These are phyloP conservation scores for Tulasnella sp. DNA, from an alignment of 768 basidiomycete species.

Conservation along the genomic window DNA sequence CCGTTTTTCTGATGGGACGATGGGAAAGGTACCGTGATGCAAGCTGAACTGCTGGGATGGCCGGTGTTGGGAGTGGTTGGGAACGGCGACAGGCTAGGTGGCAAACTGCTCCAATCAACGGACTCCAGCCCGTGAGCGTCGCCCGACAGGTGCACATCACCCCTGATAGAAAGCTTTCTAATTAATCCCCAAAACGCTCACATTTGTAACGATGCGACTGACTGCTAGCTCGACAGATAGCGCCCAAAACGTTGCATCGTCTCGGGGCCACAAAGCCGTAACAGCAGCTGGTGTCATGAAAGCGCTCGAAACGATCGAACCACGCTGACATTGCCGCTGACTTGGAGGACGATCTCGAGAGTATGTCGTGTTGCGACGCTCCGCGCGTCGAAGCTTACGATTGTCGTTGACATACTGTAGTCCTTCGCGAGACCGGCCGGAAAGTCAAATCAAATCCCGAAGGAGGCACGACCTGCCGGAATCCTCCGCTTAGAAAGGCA, in stretches of 20 bases:
- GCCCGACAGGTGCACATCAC: too few relatives aligned
- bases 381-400: neutral
- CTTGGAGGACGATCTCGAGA: conserved; percentile 65
- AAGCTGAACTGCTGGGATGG: too few relatives aligned
- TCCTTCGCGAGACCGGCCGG: neutral
- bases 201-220: neutral
- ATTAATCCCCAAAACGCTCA: too few relatives aligned
- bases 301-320: conserved; percentile 77
- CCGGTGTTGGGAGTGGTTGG: too few relatives aligned
- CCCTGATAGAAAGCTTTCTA: too few relatives aligned
- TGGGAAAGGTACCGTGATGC: too few relatives aligned
- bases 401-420: neutral
- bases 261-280: conserved; percentile 85
- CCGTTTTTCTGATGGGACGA: too few relatives aligned
- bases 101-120: too few relatives aligned
- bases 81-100: too few relatives aligned
- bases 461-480: neutral
- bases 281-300: conserved; percentile 89
- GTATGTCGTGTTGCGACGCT: conserved; percentile 47
- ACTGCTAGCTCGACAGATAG: conserved; percentile 47
- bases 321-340: conserved; percentile 68
- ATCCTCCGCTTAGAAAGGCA: neutral
- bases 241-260: conserved; percentile 84
- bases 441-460: neutral
- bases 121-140: too few relatives aligned